A percentile compares a stretch with the other conserved stretches of the same genome.
These are phyloP conservation scores for Aspergillus thermomutatus DNA, from an alignment of 2,329 filamentous ascomycete genomes.

Conservation along the genomic window DNA sequence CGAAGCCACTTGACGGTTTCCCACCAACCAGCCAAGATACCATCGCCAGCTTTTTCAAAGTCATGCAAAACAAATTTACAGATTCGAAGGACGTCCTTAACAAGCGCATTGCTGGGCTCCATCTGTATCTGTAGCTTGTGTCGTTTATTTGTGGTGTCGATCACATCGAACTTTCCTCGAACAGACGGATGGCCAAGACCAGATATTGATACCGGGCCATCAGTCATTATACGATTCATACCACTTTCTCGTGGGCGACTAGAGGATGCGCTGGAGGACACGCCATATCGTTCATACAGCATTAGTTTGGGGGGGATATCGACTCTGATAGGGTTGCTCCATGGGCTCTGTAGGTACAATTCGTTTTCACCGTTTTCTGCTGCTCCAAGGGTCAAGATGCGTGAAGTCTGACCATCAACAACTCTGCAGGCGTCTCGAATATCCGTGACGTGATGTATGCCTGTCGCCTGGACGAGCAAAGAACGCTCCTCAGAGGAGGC, in stretches of 20 bases:
- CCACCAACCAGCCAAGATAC: slow-evolving; percentile 68
- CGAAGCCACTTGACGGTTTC: slow-evolving; percentile 68
- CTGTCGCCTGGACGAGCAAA: slow-evolving; percentile 36
- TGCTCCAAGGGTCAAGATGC: slow-evolving; percentile 68
- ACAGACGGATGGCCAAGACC: slow-evolving; percentile 58
- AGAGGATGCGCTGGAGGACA: slow-evolving; percentile 54
- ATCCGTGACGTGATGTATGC: slow-evolving; percentile 59
- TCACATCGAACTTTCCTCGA: slow-evolving; percentile 62
- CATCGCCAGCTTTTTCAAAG: slow-evolving; percentile 54
- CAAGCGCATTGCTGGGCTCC: slow-evolving; percentile 61
- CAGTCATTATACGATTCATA: slow-evolving; percentile 44
- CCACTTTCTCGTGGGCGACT: slow-evolving; percentile 53
- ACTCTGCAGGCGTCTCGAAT: slow-evolving; percentile 72
- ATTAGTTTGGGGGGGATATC: slow-evolving; percentile 57
- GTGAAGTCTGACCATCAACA: slow-evolving; percentile 62
- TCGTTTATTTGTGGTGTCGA: slow-evolving; percentile 59
- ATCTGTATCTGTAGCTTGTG: slow-evolving; percentile 68
- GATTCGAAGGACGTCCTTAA: slow-evolving; percentile 58
- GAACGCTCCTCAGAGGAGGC: slow-evolving; percentile 20
- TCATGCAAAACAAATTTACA: slow-evolving; percentile 64
- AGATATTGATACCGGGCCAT: slow-evolving; percentile 42
- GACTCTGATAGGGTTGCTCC: slow-evolving; percentile 68
- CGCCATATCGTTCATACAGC: slow-evolving; percentile 57
- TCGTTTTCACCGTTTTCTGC: slow-evolving; percentile 62
- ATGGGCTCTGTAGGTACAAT: slow-evolving; percentile 71